phyloP scores from a whole-genome alignment of 2,329 filamentous ascomycete species.

The Penicillium italicum region DNA sequence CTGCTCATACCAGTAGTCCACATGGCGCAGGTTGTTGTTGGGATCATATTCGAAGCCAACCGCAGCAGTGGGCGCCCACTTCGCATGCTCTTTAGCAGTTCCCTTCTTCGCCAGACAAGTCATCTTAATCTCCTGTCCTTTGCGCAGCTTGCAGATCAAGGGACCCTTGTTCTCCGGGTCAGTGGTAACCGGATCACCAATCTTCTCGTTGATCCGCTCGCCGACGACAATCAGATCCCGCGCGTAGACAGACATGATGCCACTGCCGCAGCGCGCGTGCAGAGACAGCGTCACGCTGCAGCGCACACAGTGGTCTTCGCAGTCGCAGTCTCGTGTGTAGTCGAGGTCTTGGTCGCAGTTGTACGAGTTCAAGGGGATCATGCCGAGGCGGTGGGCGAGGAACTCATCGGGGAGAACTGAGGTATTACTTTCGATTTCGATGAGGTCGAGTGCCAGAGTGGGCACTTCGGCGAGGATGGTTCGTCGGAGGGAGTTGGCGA shows the following conservation, averaged over 20 bases:
- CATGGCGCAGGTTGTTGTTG: conserved; percentile 88
- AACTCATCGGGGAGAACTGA: conserved; percentile 97
- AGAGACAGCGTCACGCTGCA: conserved; percentile 83
- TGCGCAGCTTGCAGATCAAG: conserved; percentile 84
- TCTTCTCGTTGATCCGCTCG: conserved; percentile 65
- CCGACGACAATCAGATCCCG: conserved; percentile 75
- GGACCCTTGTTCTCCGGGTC: conserved; percentile 78
- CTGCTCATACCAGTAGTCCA: conserved; percentile 92
- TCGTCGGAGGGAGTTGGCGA: conserved; percentile 89
- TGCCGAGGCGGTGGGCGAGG: conserved; percentile 83
- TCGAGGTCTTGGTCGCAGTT: conserved; percentile 74
- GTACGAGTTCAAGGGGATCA: conserved; percentile 82
- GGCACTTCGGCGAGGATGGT: conserved; percentile 91
- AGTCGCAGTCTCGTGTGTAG: conserved; percentile 93
- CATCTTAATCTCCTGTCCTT: conserved; percentile 84
- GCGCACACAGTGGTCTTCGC: conserved; percentile 88
- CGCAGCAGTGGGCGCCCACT: conserved; percentile 90
- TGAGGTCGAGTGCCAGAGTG: conserved; percentile 89
- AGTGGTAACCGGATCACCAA: conserved; percentile 77
- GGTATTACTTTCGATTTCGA: conserved; percentile 88
- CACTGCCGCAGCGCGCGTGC: conserved; percentile 78
- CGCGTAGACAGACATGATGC: conserved; percentile 92
- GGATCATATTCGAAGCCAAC: conserved; percentile 98
- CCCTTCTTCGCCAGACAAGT: conserved; percentile 96
- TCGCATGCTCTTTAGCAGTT: conserved; percentile 97